Base-by-base conservation (phyloP, 371 early-diverging fungal genomes). In the Haplosporangium sp. region DNA sequence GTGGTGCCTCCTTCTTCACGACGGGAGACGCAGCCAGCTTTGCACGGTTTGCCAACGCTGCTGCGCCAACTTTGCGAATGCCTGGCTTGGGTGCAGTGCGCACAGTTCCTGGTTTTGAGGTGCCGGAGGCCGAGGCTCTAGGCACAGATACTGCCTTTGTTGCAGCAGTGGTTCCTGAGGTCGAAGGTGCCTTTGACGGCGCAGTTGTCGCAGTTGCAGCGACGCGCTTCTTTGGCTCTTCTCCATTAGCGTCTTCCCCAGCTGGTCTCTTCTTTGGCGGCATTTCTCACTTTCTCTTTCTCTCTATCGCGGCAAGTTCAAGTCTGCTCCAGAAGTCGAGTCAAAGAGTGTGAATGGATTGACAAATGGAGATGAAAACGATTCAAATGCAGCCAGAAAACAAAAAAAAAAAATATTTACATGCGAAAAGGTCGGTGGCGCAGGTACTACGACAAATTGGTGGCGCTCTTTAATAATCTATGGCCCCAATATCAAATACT, bases 181-280 rank as follows among this genome's bases (percentile, higher is more conserved):
- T 37, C 6, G 64, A 48, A 50, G 64, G 69, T 20, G 74, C 58
- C 55, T 63, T 73, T 48, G 50, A 16, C 12, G 62, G 21, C 14
- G 64, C 20, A 21, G 62, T 40, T n/a, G 55, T 23, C 10, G 54
- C 40, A 5, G 58, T 20, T 6, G 52, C 5, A 41, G 65, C 46
- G 46, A 62, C 23, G 43, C 66, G 71, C 57, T 71, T 77, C 57
- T 50, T 71, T n/a, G 67, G 63, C n/a, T 77, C 71, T 45, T 67
- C 73, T 6, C 61, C 73, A 37, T 55, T 41, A 8, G 43, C 61
- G 18, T 62, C 60, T 10, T 79, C 73, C n/a, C 63, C 73, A 48
- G 73, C 80, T n/a, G 73, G 66, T 79, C 80, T 73, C 69, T 73
- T 77, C 67, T 77, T 79, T 21, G 80, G 80, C 20, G 73, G 80